A percentile compares a stretch with the other conserved stretches of the same genome.
phyloP scores from a whole-genome alignment of 2,329 filamentous ascomycete genomes.

The Cladorrhinum sp. region DNA sequence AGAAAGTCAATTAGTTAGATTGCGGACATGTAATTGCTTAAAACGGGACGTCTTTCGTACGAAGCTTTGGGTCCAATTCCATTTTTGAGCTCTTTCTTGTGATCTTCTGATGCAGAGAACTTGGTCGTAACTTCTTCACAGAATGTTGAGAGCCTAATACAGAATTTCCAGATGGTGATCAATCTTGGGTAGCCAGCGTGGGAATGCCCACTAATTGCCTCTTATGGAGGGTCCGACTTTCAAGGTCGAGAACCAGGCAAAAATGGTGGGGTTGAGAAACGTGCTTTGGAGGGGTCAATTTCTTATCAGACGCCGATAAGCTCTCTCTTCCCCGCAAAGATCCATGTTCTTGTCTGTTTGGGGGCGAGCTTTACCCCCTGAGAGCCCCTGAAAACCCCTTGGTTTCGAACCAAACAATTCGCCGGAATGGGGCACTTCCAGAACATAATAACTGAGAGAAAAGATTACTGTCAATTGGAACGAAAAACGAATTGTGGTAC shows the following conservation, averaged over 20 bases:
- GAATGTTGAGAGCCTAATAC: not conserved
- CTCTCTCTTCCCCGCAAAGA: not conserved
- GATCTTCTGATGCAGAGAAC: not conserved
- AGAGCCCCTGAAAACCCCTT: not conserved
- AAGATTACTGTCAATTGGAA: no score
- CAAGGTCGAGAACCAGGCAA: not conserved
- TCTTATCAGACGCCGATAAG: not conserved
- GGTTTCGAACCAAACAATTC: not conserved
- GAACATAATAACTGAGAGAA: no score
- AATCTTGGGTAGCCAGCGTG: no score
- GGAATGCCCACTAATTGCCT: not conserved
- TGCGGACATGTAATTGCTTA: not conserved
- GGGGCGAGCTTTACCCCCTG: not conserved
- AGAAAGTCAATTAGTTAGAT: slow-evolving; percentile 1
- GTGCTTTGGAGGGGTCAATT: slow-evolving; percentile 16
- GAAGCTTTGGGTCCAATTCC: slow-evolving; percentile 29
- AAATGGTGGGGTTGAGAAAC: slow-evolving; percentile 7
- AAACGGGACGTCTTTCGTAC: slow-evolving; percentile 18
- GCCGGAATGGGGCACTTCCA: no score
- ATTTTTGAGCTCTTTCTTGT: slow-evolving; percentile 15
- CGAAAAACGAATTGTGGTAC: no score
- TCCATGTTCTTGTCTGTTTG: not conserved
- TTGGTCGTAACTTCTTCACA: not conserved
- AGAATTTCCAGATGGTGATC: no score
- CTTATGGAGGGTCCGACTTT: not conserved